phyloP scores from a whole-genome alignment of 805 yeast species.

The Jamesozyma gamospora region DNA sequence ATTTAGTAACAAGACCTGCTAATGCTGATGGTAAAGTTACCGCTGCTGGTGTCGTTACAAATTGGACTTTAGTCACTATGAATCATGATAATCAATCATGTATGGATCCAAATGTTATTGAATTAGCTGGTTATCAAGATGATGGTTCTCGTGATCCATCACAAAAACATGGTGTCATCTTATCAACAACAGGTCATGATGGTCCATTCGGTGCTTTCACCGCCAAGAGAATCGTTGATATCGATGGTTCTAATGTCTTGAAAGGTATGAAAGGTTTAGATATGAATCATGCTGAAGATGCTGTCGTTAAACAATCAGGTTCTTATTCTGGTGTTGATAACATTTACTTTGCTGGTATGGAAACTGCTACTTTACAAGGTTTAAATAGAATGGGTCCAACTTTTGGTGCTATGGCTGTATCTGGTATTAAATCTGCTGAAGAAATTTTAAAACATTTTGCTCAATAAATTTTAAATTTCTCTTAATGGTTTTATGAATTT shows the following conservation, averaged over 20 bases:
- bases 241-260: slow-evolving; percentile 38
- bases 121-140: slow-evolving; percentile 32
- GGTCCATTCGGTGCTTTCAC: slow-evolving; percentile 78
- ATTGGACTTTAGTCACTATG: slow-evolving; percentile 71
- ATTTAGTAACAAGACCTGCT: slow-evolving; percentile 61
- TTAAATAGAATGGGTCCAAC: slow-evolving; percentile 80
- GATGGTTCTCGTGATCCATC: slow-evolving; percentile 30
- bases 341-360: slow-evolving; percentile 53
- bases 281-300: slow-evolving; percentile 71
- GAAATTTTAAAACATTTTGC: slow-evolving; percentile 28
- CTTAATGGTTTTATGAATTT: too few relatives aligned
- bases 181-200: slow-evolving; percentile 73
- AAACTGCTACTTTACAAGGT: slow-evolving; percentile 66
- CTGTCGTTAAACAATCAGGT: slow-evolving; percentile 60
- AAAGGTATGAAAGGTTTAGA: slow-evolving; percentile 72
- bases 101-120: slow-evolving; percentile 77
- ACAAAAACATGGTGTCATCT: slow-evolving; percentile 37
- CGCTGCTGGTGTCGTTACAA: slow-evolving; percentile 72
- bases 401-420: slow-evolving; percentile 70
- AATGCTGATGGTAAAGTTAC: slow-evolving; percentile 46
- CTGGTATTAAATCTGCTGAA: slow-evolving; percentile 74
- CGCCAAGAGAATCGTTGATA: slow-evolving; percentile 54
- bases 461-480: too few relatives aligned
- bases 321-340: slow-evolving; percentile 22
- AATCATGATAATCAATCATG: slow-evolving; percentile 70